Conservation (phyloP, 805 yeast genomes). For the Sungouiella thailandica region DNA sequence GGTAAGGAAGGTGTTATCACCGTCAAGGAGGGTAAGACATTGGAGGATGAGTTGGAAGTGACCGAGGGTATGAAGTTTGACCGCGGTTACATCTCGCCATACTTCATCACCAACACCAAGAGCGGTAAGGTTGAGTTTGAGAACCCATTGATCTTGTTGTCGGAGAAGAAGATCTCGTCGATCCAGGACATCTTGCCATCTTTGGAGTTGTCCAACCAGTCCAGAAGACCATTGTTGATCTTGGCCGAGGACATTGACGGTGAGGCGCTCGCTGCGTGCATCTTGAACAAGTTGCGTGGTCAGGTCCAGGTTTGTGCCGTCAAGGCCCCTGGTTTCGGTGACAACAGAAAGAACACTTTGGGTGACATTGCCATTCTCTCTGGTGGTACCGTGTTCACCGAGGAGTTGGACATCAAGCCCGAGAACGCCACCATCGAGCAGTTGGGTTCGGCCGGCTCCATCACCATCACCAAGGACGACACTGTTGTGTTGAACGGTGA, state of each 20-base stretch:
- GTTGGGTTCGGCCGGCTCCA: conserved; percentile 86
- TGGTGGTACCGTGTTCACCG: conserved; percentile 89
- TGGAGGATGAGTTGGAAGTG: conserved; percentile 93
- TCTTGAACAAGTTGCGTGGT: conserved; percentile 94
- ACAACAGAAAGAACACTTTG: conserved; percentile 92
- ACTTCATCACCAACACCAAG: conserved; percentile 92
- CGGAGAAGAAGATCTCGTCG: conserved; percentile 89
- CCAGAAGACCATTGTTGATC: conserved; percentile 88
- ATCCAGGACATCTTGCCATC: conserved; percentile 91
- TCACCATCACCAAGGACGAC: conserved; percentile 92
- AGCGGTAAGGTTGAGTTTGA: conserved; percentile 91
- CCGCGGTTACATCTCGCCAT: conserved; percentile 95
- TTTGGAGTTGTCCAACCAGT: conserved; percentile 85
- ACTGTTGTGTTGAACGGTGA: conserved; percentile 91
- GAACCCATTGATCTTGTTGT: conserved; percentile 81
- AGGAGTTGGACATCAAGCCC: conserved; percentile 92
- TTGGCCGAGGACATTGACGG: conserved; percentile 96
- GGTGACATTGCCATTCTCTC: conserved; percentile 94
- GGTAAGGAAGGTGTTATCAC: conserved; percentile 99
- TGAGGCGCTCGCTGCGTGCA: conserved; percentile 97
- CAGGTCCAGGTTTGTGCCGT: conserved; percentile 97
- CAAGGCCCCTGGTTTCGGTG: conserved; percentile 99
- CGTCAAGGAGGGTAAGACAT: conserved; percentile 94
- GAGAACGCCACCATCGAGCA: conserved; percentile 88
- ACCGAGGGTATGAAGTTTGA: conserved; percentile 98